Conservation (phyloP, 768 basidiomycete genomes). For the Hortiboletus campestris region DNA sequence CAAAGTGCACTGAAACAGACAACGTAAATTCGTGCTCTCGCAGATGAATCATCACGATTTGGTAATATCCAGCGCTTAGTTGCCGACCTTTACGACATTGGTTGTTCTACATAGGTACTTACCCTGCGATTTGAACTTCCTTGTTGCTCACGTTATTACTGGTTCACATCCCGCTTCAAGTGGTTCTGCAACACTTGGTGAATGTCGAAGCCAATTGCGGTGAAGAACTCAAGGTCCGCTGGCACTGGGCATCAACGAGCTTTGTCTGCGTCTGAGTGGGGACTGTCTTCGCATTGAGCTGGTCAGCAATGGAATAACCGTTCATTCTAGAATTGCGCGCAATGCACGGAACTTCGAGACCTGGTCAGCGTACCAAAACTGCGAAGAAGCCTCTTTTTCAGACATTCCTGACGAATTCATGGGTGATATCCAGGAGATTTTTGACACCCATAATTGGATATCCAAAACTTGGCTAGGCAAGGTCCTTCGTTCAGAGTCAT, state of each 20-base stretch:
- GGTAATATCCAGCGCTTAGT: too few relatives aligned
- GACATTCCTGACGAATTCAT: constrained; percentile 43
- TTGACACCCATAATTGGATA: constrained; percentile 36
- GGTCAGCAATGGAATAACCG: background rate
- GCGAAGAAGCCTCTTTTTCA: constrained; percentile 46
- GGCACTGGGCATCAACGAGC: constrained; percentile 30
- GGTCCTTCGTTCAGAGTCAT: constrained; percentile 24
- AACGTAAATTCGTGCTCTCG: too few relatives aligned
- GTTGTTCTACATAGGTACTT: background rate
- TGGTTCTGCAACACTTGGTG: background rate
- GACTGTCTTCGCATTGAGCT: background rate
- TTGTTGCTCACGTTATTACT: background rate
- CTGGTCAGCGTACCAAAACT: constrained; percentile 48
- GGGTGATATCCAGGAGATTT: constrained; percentile 38
- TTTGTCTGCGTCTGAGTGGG: constrained; percentile 50
- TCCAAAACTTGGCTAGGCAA: constrained; percentile 43
- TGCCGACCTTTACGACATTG: constrained; percentile 15
- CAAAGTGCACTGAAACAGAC: too few relatives aligned
- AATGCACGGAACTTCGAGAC: constrained; percentile 49
- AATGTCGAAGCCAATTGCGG: constrained; percentile 21
- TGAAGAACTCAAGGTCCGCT: constrained; percentile 12
- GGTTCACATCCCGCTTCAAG: background rate
- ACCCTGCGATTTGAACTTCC: constrained; percentile 3
- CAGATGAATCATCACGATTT: too few relatives aligned
- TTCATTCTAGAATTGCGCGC: constrained; percentile 42